phyloP scores from a whole-genome alignment of 2,329 filamentous ascomycete genomes.

The Phaeosphaeriaceae sp. region DNA sequence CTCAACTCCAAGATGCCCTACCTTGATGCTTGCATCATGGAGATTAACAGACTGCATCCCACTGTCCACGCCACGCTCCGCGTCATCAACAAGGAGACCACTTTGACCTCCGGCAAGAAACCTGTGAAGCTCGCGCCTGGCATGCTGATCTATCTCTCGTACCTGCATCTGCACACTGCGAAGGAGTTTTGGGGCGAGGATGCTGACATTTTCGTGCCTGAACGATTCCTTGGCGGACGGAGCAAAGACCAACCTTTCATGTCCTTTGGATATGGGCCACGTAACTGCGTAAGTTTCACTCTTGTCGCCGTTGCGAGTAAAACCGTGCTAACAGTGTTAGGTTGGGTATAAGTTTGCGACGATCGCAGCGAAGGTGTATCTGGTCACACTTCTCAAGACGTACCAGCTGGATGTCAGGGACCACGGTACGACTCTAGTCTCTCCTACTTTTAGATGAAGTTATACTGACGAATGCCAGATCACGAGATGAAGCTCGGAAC shows the following conservation, averaged over 20 bases:
- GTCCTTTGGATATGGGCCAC: not conserved
- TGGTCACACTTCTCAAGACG: constrained; percentile 4
- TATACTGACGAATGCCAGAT: not conserved
- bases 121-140: constrained; percentile 5
- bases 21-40: constrained; percentile 8
- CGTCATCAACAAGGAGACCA: constrained; percentile 5
- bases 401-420: constrained; percentile 2
- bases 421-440: not conserved
- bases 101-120: constrained; percentile 1
- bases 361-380: constrained; percentile 5
- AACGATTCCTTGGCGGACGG: not conserved
- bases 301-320: not conserved
- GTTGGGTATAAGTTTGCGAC: constrained; percentile 9
- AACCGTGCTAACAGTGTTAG: not conserved
- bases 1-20: constrained; percentile 8
- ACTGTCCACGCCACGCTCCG: constrained; percentile 8
- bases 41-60: constrained; percentile 7
- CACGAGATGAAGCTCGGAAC: constrained; percentile 4
- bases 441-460: not conserved
- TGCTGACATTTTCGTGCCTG: not conserved
- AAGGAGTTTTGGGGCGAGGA: constrained; percentile 2
- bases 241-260: not conserved
- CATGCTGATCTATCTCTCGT: constrained; percentile 9
- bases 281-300: constrained; percentile 2
- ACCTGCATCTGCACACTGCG: constrained; percentile 8